A percentile compares a stretch with the other conserved stretches of the same genome.
Conservation (phyloP, 208 protist genomes). For the Acanthamoeba triangularis region DNA sequence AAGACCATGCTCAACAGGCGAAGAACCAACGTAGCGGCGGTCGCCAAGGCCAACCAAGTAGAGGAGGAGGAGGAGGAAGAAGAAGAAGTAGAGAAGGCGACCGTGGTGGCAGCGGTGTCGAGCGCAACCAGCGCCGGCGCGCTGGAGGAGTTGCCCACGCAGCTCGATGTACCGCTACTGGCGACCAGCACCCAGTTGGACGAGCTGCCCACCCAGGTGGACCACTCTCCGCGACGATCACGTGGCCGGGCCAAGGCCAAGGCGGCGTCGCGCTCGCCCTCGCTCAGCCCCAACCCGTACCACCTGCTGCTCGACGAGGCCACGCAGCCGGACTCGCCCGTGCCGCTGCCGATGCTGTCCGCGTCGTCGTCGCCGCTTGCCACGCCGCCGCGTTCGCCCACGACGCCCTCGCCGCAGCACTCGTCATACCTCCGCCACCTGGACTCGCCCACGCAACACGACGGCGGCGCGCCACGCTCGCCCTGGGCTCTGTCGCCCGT, state of each 20-base stretch:
- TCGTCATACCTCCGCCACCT: not conserved
- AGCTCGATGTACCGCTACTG: too few species aligned
- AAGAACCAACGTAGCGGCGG: too few species aligned
- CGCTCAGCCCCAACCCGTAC: conserved; percentile 10
- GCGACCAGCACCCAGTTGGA: not conserved
- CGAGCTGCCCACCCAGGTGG: not conserved
- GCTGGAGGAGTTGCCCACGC: too few species aligned
- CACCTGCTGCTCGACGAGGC: not conserved
- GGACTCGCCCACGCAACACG: not conserved
- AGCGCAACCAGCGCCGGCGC: too few species aligned
- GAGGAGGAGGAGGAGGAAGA: too few species aligned
- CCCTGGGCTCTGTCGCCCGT: not conserved
- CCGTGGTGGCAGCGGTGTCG: too few species aligned
- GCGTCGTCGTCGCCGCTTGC: not conserved
- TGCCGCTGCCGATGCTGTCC: not conserved
- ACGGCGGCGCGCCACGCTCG: not conserved
- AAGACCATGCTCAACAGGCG: too few species aligned
- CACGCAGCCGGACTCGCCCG: not conserved
- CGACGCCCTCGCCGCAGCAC: not conserved
- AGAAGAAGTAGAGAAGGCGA: too few species aligned
- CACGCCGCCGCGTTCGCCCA: not conserved
- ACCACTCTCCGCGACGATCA: not conserved
- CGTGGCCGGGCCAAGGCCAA: not conserved
- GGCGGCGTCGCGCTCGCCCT: not conserved
- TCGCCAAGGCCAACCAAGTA: too few species aligned